Evolutionary conservation across 768 basidiomycete species (phyloP), one percentile per base, ranked within the genome.

Genomic region (Boletus pseudo-olivaceus): DNA sequence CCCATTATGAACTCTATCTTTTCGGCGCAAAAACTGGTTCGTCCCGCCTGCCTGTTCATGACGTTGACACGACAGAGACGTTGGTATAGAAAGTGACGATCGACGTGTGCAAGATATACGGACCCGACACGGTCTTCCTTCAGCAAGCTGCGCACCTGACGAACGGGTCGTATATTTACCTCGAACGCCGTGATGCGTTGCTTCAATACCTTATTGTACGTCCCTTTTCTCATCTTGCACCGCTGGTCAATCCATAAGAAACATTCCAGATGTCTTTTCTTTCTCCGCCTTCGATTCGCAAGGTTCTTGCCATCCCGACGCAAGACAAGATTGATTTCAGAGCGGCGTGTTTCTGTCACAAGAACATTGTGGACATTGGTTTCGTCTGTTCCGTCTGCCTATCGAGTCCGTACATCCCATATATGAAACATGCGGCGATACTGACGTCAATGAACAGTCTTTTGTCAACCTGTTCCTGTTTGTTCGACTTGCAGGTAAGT

Each of bases 1-100:
- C 92, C 96, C 26, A 86, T 98, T 67, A 99, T 99, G 97, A 98
- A 98, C 68, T 87, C 94, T 50, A 98, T 98, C 46, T 99, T 99
- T 73, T 94, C 95, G 17, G 97, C 97, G 5, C 97, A 99, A 72
- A 99, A 99, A 75, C 78, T 93, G 61, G 96, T 91, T 58, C 61
- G 87, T 71, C 47, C 19, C 7, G 6, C 20, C 52, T 39, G 29
- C 48, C 23, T 33, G 51, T 43, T 39, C 37, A 11, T 20, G 30
- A 32, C 19, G 15, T 5, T 19, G 34, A 49, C 15, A 2, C 54
- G 51, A 81, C 82, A 37, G 44, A 55, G 6, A 40, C 7, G 6
- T 50, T 44, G 42, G 40, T 41, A 19, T 37, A 98, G 96, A 95
- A 92, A 85, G 90, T 96, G 19, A 91, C 90, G 2, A 96, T 99